phyloP scores from a whole-genome alignment of 257 asterid genomes.

The Nicotiana noctiflora region DNA sequence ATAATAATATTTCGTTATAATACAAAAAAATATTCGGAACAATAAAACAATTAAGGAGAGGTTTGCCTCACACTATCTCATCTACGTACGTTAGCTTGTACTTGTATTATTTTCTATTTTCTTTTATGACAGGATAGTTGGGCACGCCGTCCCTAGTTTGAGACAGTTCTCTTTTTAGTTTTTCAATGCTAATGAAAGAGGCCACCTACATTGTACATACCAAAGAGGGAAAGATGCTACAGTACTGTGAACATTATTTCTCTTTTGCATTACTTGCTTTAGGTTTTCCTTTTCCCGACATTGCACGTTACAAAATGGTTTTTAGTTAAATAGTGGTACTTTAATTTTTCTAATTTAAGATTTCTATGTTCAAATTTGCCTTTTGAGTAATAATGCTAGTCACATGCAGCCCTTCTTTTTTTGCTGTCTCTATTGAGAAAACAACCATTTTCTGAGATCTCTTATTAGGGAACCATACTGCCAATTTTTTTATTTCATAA shows the following conservation, averaged over 20 bases:
- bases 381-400: background rate
- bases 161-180: background rate
- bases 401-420: background rate
- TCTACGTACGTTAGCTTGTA: background rate
- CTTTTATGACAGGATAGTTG: background rate
- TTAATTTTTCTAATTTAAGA: too few relatives aligned
- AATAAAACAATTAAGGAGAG: rapidly evolving
- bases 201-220: background rate
- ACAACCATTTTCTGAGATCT: background rate
- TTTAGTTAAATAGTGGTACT: background rate
- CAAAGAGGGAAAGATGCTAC: background rate
- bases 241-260: background rate
- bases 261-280: background rate
- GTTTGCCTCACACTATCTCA: background rate
- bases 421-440: background rate
- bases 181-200: background rate
- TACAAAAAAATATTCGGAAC: rapidly evolving
- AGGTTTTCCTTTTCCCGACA: background rate
- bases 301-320: background rate
- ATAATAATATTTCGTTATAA: too few relatives aligned
- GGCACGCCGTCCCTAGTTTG: background rate
- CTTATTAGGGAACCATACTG: background rate
- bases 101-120: background rate
- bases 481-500: background rate
- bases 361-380: too few relatives aligned